phyloP scores from a whole-genome alignment of 805 yeast species.

The Kurtzmaniella cleridarum region DNA sequence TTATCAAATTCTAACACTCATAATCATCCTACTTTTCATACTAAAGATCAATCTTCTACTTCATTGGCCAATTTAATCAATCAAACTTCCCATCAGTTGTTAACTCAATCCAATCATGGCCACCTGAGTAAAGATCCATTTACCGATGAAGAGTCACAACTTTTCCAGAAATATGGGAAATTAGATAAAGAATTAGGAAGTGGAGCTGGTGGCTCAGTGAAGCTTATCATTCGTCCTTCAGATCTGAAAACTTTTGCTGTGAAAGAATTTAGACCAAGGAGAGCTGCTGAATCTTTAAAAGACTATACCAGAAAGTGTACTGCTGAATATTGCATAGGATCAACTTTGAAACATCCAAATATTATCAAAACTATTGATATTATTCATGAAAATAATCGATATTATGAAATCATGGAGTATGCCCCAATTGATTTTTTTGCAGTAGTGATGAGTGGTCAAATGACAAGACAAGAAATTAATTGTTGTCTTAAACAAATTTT shows the following conservation, averaged over 20 bases:
- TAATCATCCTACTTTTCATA: constrained; percentile 9
- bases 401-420: constrained; percentile 90
- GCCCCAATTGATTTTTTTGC: constrained; percentile 84
- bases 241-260: constrained; percentile 83
- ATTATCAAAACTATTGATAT: constrained; percentile 74
- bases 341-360: constrained; percentile 76
- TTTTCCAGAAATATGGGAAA: constrained; percentile 71
- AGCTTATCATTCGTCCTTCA: constrained; percentile 58
- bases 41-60: constrained; percentile 30
- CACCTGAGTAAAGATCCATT: constrained; percentile 35
- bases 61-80: constrained; percentile 32
- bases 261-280: constrained; percentile 80
- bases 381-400: constrained; percentile 65
- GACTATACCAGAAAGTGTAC: constrained; percentile 91
- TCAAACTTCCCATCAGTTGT: constrained; percentile 32
- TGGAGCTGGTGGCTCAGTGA: constrained; percentile 93
- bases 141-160: constrained; percentile 44
- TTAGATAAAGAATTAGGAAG: constrained; percentile 87
- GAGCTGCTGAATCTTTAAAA: constrained; percentile 66
- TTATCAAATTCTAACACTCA: background rate
- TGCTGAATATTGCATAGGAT: constrained; percentile 88
- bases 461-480: constrained; percentile 76
- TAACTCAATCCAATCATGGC: constrained; percentile 32
- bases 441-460: constrained; percentile 79
- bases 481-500: constrained; percentile 74